Evolutionary conservation across 108 stramenopile genomes (phyloP), one percentile per base, ranked within the genome.

Genomic region (Fistulifera solaris): DNA sequence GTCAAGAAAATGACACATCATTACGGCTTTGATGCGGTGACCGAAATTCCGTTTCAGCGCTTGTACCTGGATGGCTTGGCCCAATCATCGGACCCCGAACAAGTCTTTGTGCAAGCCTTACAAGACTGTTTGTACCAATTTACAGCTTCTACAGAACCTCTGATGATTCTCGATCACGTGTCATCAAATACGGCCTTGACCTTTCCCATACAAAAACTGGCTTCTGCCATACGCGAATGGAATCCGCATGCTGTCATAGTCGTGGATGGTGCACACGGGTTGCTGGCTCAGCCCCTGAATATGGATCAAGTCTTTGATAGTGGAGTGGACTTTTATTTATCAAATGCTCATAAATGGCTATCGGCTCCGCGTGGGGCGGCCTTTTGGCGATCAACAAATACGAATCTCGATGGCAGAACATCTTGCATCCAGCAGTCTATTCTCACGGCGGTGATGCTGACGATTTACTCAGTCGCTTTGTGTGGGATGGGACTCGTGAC

Each of bases 401-500:
- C 48, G n/a, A 27, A 73, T 14, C 67, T 72, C 43, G 75, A 80
- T 16, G 72, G 71, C 0, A 68, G 78, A 22, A 41, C 6, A 6
- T 80, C 15, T 25, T 56, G 39, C 61, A 71, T 31, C 83, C 83
- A 17, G 74, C 83, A 2, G 72, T 85, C 11, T 68, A 80, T 11
- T 76, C 75, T 15, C 83, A 85, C 61, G 83, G 83, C 0, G 40
- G 80, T 10, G 72, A 78, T 38, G 70, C 78, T 45, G n/a, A 18
- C 41, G 83, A 78, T 41, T 81, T 66, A 46, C 52, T 76, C n/a
- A 80, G 79, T 41, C 67, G 83, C 43, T 85, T 73, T 54, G 23
- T 85, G 18, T 85, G 77, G 77, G 83, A 85, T 73, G 83, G 83
- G 11, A 76, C 75, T 56, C 71, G 83, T 23, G 83, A 81, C 52